Base-by-base conservation (phyloP, 805 yeast species). In the Debaryomyces prosopidis region DNA sequence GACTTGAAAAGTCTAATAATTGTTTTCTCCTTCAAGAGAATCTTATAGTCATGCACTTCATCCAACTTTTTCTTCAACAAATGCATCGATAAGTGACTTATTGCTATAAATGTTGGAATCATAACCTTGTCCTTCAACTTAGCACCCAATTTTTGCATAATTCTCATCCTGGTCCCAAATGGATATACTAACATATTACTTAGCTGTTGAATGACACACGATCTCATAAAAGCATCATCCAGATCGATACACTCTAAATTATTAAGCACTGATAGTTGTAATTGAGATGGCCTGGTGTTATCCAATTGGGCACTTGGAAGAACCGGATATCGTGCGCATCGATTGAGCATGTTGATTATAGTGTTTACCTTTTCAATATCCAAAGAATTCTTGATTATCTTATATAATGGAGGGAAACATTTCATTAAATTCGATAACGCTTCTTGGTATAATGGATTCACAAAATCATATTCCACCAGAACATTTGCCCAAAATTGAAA, bases 321-420 rank as follows among this genome's bases (percentile, higher is more conserved):
- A 10, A 86, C 74, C 1, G 95, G 96, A 60, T 86, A 89, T 34
- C 87, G 69, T 1, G 87, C 80, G 46, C 89, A 81, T 12, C 82
- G 72, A 54, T 80, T 80, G 56, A 92, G 75, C 4, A 83, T 65
- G n/a, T 67, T 68, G 31, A 89, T 62, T n/a, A 86, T 69, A 17
- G 62, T 68, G 36, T 71, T 77, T n/a, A 81, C 69, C 63, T 60
- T 73, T 17, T 45, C 64, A 20, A 51, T 55, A 16, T 67, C 66
- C 36, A 64, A 59, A 20, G 54, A 62, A 2, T 62, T 65, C 36
- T 51, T 19, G 52, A 68, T 53, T 18, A 82, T 57, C 1, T 49
- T 45, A 51, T 76, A 74, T 6, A 87, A 63, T 4, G 70, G 60
- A 2, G 77, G 75, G 58, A 85, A 84, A 16, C 82, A 66, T 10